Evolutionary conservation across 1,139 yeast genomes (phyloP).

Genomic region (Pichia sp.): DNA sequence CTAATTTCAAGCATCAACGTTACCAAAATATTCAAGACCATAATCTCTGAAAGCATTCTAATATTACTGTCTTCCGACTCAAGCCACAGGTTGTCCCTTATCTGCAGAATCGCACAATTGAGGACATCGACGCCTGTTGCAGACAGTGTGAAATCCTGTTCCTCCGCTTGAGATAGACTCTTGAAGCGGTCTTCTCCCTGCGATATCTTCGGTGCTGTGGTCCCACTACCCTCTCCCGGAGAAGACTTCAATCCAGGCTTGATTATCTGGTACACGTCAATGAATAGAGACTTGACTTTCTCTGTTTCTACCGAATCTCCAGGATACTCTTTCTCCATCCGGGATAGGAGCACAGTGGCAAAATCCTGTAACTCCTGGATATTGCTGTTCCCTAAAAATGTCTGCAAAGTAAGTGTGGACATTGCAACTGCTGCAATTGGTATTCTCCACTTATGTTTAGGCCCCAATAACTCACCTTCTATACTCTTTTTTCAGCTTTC

Average conservation of each 20-base stretch:
- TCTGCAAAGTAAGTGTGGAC: conserved; percentile 11
- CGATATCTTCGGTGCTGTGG: background rate
- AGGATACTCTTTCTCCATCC: conserved; percentile 3
- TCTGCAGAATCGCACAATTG: background rate
- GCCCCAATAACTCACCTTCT: no score
- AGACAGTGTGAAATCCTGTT: conserved; percentile 3
- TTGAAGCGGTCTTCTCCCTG: background rate
- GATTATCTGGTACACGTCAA: conserved; percentile 10
- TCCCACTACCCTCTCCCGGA: background rate
- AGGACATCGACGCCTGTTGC: background rate
- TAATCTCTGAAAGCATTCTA: conserved; percentile 1
- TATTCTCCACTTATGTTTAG: no score
- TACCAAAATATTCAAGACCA: conserved; percentile 5
- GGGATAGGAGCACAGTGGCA: conserved; percentile 8
- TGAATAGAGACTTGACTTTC: conserved; percentile 3
- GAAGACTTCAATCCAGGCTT: conserved; percentile 1
- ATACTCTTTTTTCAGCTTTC: no score
- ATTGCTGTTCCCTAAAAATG: conserved; percentile 3
- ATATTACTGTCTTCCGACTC: background rate
- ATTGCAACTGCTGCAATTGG: background rate
- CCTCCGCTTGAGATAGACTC: background rate
- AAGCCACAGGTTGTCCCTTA: conserved; percentile 9
- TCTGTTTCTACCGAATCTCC: background rate
- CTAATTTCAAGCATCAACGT: background rate
- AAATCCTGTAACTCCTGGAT: conserved; percentile 5